Evolutionary conservation across 1,284 basidiomycete genomes (phyloP), one percentile per base, ranked within the genome.

Genomic region (Apiotrichum brassicae): DNA sequence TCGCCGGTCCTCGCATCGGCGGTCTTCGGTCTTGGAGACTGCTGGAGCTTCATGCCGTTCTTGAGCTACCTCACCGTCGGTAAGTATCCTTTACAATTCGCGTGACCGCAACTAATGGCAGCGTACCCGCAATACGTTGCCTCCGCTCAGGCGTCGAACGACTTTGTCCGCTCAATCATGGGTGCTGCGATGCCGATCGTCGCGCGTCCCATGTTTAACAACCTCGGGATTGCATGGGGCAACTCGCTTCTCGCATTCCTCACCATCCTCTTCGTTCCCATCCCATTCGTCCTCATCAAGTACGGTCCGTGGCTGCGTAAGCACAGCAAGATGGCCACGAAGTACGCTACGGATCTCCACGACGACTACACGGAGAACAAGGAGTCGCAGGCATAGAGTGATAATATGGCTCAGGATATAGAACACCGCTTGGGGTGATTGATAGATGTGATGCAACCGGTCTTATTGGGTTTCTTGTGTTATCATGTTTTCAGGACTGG

Each of bases 81-180:
- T 34, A n/a, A 16, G 33, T 34, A n/a, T n/a, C 14, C 11, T 30
- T 30, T 30, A 30, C 28, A 11, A 14, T 11, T 30, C 28, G 11
- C 28, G n/a, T n/a, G n/a, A 30, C 7, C 28, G 28, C 28, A 30
- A 14, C 28, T 30, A 30, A 30, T 14, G 14, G 14, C 33, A 34
- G 70, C 80, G 0, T 86, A 84, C 66, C 80, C 82, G 1, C 66
- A 83, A 20, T 77, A 83, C 59, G 79, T 82, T 34, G 63, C 57
- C 22, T 66, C 53, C 28, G 65, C 58, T 19, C 58, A 65, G 26
- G 70, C 70, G 2, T 64, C 66, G 11, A 74, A 75, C 53, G 72
- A 72, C 41, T 71, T 75, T 54, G 57, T 71, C 41, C 58, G 73
- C 32, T 68, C 65, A 1, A 57, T 72, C 38, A 66, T 71, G 46